Evolutionary conservation across 192 early-diverging fungal genomes (phyloP), one percentile per base, ranked within the genome.

Genomic region (Coemansia sp.): DNA sequence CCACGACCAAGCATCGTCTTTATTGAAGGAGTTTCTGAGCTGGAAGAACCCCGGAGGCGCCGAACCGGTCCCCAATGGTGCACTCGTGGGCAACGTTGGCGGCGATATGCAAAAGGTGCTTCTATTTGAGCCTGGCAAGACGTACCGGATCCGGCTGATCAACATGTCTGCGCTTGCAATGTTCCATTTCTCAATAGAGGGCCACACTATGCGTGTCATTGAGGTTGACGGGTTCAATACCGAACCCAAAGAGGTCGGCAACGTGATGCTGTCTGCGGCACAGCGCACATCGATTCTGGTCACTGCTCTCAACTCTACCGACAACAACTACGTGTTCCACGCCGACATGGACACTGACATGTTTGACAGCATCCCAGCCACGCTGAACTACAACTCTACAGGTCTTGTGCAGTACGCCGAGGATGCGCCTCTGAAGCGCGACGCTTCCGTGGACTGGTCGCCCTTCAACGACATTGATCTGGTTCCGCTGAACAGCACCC

Each of bases 271-370:
- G 43, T 83, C 87, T 3, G 85, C 87, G 40, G 94, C 91, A 0
- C 93, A 94, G 72, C 89, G 94, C 46, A 82, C 86, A 33, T 92
- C 93, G 39, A 86, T 95, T 3, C 84, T 95, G 9, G 87, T 94
- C 4, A 90, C 84, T 4, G 91, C 93, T 26, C 86, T 85, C 29
- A 77, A 89, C 65, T 74, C 79, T 15, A 79, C 86, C 3, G 58
- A 64, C 53, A 33, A 57, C 49, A 94, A 96, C 84, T 94, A 87
- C 57, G 15, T 81, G 31, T 71, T 94, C 63, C 89, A 90, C 57
- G 89, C 88, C 31, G 87, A 91, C 39, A 90, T 94, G 86, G 82
- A 93, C 43, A 83, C 81, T 29, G 78, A 82, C 59, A 92, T 93
- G 90, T 91, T 92, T 74, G 90, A 92, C 70, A 64, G 56, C 53